Conservation (phyloP, 2,329 filamentous ascomycete genomes). For the Colletotrichum echinochloae region DNA sequence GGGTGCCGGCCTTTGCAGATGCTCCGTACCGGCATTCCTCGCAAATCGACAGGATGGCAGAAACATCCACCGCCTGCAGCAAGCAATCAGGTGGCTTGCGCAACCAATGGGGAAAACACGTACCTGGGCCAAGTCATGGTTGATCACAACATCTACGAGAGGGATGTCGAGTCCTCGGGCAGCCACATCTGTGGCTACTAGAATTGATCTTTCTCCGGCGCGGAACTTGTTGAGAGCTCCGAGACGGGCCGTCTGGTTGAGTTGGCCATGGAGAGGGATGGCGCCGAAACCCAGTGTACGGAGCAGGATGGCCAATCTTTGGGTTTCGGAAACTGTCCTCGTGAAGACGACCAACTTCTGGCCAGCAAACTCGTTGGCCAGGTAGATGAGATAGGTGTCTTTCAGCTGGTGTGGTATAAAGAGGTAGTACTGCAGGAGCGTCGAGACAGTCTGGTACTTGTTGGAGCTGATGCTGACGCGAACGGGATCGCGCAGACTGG, state of each 20-base stretch:
- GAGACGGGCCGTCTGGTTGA: conserved; percentile 87
- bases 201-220: conserved; percentile 81
- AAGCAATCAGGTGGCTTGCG: background rate
- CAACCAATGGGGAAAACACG: background rate
- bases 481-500: conserved; percentile 85
- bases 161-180: conserved; percentile 93
- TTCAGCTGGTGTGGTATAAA: conserved; percentile 90
- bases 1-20: background rate
- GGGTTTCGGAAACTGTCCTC: conserved; percentile 90
- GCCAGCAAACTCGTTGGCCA: conserved; percentile 89
- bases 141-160: conserved; percentile 88
- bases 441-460: conserved; percentile 93
- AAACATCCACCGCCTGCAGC: background rate
- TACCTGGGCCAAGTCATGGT: conserved; percentile 78
- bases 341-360: conserved; percentile 91
- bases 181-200: conserved; percentile 92
- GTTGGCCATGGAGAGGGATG: conserved; percentile 91
- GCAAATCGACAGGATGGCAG: background rate
- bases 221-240: conserved; percentile 93
- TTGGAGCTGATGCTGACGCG: conserved; percentile 83
- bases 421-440: conserved; percentile 85
- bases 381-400: conserved; percentile 87
- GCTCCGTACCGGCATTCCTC: background rate
- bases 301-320: conserved; percentile 85
- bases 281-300: conserved; percentile 88